Percentiles rank a stretch among this genome's conserved stretches.
Evolutionary conservation across 2,329 filamentous ascomycete genomes (phyloP).

Genomic region (Ceratocystis ficicola): DNA sequence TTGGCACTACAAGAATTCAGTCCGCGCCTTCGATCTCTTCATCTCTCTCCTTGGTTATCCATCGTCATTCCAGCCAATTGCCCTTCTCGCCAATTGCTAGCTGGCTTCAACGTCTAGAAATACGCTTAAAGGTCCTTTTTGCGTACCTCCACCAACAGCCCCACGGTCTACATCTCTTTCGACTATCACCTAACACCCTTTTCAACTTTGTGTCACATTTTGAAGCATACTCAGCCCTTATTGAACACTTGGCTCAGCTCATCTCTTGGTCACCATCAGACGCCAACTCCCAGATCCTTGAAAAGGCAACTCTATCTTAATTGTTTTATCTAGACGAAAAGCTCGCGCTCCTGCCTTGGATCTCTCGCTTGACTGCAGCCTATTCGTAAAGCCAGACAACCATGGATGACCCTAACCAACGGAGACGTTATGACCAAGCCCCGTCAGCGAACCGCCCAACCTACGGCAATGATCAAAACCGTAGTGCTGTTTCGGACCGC

Average conservation of each 20-base stretch:
- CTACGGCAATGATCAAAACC: constrained; percentile 5
- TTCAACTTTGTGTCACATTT: neutral
- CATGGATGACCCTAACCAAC: constrained; percentile 14
- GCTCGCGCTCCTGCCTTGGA: neutral
- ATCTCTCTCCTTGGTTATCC: neutral
- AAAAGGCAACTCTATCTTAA: neutral
- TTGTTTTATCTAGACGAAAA: neutral
- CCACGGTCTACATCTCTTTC: neutral
- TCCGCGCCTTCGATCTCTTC: neutral
- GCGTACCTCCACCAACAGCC: neutral
- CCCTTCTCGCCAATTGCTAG: neutral
- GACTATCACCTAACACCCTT: neutral
- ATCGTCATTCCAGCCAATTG: neutral
- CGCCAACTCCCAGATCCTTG: neutral
- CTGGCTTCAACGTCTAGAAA: neutral
- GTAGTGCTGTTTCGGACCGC: constrained; percentile 4
- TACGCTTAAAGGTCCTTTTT: neutral
- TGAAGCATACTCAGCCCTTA: neutral
- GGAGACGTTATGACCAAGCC: constrained; percentile 14
- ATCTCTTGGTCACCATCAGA: neutral
- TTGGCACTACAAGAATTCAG: neutral
- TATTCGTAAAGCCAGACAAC: neutral
- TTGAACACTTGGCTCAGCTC: neutral
- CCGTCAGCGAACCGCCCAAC: neutral
- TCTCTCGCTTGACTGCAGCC: neutral